phyloP scores from a whole-genome alignment of 441 rosid genomes.

The Syzygium malaccense region DNA sequence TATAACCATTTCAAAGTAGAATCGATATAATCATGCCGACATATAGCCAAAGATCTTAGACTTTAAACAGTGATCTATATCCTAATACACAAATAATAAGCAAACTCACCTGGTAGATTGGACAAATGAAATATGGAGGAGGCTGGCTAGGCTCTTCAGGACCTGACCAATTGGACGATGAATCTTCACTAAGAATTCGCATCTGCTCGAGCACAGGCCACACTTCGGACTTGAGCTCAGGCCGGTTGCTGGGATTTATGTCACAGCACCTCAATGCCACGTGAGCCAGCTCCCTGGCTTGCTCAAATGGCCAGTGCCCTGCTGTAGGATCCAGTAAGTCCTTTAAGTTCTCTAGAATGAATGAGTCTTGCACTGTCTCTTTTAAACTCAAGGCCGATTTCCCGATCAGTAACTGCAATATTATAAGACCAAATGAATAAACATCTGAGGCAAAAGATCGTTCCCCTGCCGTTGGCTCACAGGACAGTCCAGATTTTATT shows the following conservation, averaged over 20 bases:
- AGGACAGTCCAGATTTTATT: conserved; percentile 71
- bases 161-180: not conserved
- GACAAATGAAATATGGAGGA: conserved; percentile 1
- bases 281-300: not conserved
- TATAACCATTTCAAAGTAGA: not conserved
- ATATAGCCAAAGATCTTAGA: not conserved
- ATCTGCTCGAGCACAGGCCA: conserved; percentile 1
- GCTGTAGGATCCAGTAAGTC: conserved; percentile 2
- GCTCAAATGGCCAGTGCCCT: conserved; percentile 5
- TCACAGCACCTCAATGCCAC: conserved; percentile 7
- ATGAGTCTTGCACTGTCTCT: not conserved
- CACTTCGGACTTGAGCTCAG: not conserved
- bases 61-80: not conserved
- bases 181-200: not conserved
- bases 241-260: not conserved
- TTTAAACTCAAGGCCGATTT: not conserved
- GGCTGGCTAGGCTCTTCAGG: not conserved
- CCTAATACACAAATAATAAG: not conserved
- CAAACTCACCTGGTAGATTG: not conserved
- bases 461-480: conserved; percentile 1
- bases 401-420: conserved; percentile 1
- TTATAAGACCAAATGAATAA: conserved; percentile 2
- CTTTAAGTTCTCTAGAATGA: not conserved
- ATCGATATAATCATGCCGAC: not conserved
- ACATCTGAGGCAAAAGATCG: not conserved